Evolutionary conservation across 768 basidiomycete genomes (phyloP).

Genomic region (Mycena olivaceomarginata): DNA sequence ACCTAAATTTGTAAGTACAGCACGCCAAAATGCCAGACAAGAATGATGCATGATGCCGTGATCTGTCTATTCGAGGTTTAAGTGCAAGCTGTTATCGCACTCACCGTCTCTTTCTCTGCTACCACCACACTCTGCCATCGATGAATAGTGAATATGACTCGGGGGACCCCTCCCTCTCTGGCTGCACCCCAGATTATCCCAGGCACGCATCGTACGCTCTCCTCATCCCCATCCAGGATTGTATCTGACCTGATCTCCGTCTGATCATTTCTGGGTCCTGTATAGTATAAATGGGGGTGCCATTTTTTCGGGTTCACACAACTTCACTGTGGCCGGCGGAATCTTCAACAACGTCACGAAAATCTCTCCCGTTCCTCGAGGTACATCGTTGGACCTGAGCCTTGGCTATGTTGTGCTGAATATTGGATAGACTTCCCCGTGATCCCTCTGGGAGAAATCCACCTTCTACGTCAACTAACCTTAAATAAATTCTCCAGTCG

Average conservation of each 20-base stretch:
- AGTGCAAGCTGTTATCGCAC: background rate
- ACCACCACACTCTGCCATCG: background rate
- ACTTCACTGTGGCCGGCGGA: conserved; percentile 7
- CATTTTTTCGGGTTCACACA: background rate
- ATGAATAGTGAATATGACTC: background rate
- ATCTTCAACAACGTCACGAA: conserved; percentile 4
- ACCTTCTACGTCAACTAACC: conserved; percentile 1
- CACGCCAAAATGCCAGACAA: too few species aligned
- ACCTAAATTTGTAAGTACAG: too few species aligned
- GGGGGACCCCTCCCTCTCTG: background rate
- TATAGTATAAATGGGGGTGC: background rate
- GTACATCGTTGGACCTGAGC: background rate
- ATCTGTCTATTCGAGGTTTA: too few species aligned
- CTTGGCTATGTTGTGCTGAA: background rate
- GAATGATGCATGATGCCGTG: too few species aligned
- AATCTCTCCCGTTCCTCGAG: background rate
- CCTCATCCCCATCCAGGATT: background rate
- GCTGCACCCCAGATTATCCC: background rate
- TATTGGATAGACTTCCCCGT: conserved; percentile 11
- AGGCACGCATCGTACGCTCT: background rate
- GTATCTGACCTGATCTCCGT: background rate
- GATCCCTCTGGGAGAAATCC: conserved; percentile 10
- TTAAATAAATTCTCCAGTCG: background rate
- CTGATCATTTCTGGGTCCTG: background rate
- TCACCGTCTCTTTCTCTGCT: background rate